Conservation (phyloP, 2,329 filamentous ascomycete species). For the Colletotrichum tropicicola region DNA sequence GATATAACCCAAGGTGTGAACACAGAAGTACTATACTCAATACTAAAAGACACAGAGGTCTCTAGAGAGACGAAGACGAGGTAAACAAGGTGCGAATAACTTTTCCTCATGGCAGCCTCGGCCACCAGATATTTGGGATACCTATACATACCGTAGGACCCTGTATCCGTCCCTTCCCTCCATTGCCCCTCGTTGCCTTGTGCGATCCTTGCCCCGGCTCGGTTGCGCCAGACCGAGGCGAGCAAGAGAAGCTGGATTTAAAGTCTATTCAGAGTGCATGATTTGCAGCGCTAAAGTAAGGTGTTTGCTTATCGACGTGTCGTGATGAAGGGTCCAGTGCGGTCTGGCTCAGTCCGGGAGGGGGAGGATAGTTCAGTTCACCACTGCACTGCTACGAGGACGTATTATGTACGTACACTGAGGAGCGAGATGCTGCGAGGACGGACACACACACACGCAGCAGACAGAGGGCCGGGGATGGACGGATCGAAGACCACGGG, state of each 20-base stretch:
- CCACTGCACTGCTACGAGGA: not conserved
- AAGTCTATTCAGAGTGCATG: not conserved
- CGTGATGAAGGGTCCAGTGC: not conserved
- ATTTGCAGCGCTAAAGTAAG: not conserved
- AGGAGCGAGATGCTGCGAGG: not conserved
- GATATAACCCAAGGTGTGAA: too few relatives aligned
- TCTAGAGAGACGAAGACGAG: too few relatives aligned
- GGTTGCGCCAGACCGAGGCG: slow-evolving; percentile 18
- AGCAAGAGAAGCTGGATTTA: not conserved
- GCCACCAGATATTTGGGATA: too few relatives aligned
- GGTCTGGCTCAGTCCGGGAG: slow-evolving; percentile 24
- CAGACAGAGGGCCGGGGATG: slow-evolving; percentile 1
- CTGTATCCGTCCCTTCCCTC: not conserved
- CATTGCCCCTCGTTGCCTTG: not conserved
- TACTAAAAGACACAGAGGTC: too few relatives aligned
- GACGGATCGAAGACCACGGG: slow-evolving; percentile 16
- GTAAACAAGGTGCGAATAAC: too few relatives aligned
- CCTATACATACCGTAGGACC: not conserved
- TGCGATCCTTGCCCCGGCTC: slow-evolving; percentile 11
- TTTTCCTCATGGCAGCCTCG: too few relatives aligned
- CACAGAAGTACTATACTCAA: too few relatives aligned
- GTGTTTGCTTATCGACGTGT: not conserved
- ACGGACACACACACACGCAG: not conserved
- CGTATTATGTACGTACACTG: too few relatives aligned
- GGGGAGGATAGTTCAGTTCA: not conserved